Percentiles rank a stretch among this genome's conserved stretches.
Evolutionary conservation across 2,329 filamentous ascomycete species (phyloP).

Genomic region (Apiospora hydei): DNA sequence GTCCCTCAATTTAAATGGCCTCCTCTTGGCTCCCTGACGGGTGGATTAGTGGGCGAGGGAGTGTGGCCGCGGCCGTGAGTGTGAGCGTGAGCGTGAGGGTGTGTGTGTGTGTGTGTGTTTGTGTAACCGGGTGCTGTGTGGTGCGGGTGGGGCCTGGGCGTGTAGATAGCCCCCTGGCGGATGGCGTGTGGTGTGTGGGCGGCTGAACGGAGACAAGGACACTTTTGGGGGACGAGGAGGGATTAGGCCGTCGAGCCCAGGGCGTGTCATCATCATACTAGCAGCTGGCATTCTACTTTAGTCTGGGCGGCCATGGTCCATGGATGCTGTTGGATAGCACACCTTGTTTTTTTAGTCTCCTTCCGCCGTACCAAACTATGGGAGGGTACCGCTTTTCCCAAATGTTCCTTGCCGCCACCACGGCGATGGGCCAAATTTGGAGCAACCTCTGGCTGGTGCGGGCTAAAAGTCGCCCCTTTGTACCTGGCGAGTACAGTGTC

Average conservation of each 20-base stretch:
- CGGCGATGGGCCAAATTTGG: constrained; percentile 29
- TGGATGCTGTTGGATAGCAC: constrained; percentile 12
- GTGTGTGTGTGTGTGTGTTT: constrained; percentile 24
- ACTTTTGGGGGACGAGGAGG: neutral
- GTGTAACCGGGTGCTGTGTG: constrained; percentile 18
- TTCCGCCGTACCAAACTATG: constrained; percentile 21
- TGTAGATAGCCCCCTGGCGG: constrained; percentile 2
- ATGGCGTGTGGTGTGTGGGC: constrained; percentile 16
- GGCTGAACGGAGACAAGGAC: constrained; percentile 20
- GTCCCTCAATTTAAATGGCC: constrained; percentile 38
- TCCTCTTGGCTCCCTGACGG: constrained; percentile 30
- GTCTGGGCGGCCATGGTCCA: neutral
- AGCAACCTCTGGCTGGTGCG: constrained; percentile 25
- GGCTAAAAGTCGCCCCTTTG: neutral
- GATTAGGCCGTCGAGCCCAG: neutral
- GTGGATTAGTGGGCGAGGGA: constrained; percentile 11
- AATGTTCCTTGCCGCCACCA: constrained; percentile 25
- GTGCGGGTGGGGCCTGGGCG: neutral
- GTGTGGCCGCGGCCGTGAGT: constrained; percentile 7
- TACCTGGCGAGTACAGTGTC: constrained; percentile 20
- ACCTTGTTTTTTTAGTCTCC: constrained; percentile 22
- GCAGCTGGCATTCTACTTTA: neutral
- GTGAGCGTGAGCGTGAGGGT: constrained; percentile 5
- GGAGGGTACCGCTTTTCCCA: constrained; percentile 18
- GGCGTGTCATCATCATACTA: constrained; percentile 15